Percentiles rank a stretch among this genome's conserved stretches.
Evolutionary conservation across 2,329 filamentous ascomycete genomes (phyloP).

Genomic region (Aurifilum marmelostoma): DNA sequence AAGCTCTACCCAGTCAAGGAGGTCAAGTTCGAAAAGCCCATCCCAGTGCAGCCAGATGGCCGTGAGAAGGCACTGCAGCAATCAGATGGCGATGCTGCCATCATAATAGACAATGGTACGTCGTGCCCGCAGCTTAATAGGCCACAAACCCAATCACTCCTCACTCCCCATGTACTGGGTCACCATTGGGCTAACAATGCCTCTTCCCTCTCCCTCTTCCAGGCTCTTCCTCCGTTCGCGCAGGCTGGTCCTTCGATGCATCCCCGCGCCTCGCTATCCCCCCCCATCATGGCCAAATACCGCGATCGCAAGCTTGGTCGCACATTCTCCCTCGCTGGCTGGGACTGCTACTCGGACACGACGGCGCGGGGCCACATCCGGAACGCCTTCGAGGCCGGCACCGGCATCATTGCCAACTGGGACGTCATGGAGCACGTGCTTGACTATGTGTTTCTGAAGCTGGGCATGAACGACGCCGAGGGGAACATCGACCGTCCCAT

Average conservation of each 20-base stretch:
- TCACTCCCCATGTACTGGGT: neutral
- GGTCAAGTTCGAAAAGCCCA: slow-evolving; percentile 60
- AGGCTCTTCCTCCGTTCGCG: slow-evolving; percentile 89
- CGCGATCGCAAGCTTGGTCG: slow-evolving; percentile 91
- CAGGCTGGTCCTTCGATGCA: slow-evolving; percentile 93
- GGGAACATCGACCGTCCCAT: slow-evolving; percentile 82
- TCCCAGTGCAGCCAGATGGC: slow-evolving; percentile 64
- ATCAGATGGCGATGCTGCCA: slow-evolving; percentile 66
- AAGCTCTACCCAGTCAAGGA: slow-evolving; percentile 66
- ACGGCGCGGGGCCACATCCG: slow-evolving; percentile 89
- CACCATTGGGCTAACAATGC: slow-evolving; percentile 27
- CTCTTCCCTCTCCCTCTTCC: slow-evolving; percentile 31
- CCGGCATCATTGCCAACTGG: slow-evolving; percentile 94
- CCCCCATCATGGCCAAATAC: slow-evolving; percentile 93
- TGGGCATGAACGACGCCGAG: slow-evolving; percentile 78
- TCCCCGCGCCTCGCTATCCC: slow-evolving; percentile 80
- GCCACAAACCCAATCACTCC: neutral
- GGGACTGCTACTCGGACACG: slow-evolving; percentile 92
- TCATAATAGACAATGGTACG: slow-evolving; percentile 97
- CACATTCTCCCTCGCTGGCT: slow-evolving; percentile 89
- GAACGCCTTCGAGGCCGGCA: slow-evolving; percentile 87
- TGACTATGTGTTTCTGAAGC: slow-evolving; percentile 92
- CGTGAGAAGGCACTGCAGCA: slow-evolving; percentile 67
- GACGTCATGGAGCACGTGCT: slow-evolving; percentile 94
- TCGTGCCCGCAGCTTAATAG: neutral